phyloP scores from a whole-genome alignment of 2,329 filamentous ascomycete genomes.

The Cladorrhinum sp. region DNA sequence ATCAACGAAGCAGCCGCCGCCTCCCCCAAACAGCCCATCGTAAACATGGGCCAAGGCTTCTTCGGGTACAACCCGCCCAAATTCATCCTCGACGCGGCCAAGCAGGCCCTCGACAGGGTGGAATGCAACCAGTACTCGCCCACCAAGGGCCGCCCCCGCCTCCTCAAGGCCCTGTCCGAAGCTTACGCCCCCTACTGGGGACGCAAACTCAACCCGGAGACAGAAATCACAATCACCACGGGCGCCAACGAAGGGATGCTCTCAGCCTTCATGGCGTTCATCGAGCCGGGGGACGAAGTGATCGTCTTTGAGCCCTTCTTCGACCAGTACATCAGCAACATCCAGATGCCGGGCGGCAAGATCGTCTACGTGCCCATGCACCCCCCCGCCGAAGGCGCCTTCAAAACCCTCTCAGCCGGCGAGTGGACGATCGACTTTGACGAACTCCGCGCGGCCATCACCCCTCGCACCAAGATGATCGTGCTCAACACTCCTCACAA shows the following conservation, averaged over 20 bases:
- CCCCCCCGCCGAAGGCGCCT: conserved; percentile 76
- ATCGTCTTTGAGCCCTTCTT: conserved; percentile 99
- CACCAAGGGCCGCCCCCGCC: conserved; percentile 84
- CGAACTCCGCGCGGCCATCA: conserved; percentile 71
- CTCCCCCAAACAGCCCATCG: conserved; percentile 60
- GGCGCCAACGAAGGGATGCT: conserved; percentile 90
- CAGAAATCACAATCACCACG: conserved; percentile 91
- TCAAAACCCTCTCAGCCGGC: conserved; percentile 75
- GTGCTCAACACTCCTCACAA: conserved; percentile 87
- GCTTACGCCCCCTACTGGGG: conserved; percentile 85
- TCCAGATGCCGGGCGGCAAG: conserved; percentile 94
- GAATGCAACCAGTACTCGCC: conserved; percentile 99
- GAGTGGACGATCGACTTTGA: conserved; percentile 88
- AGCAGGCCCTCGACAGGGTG: conserved; percentile 80
- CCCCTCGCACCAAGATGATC: conserved; percentile 89
- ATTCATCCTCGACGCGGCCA: conserved; percentile 80
- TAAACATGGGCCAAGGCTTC: conserved; percentile 57
- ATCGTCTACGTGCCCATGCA: conserved; percentile 95
- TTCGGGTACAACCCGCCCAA: conserved; percentile 30
- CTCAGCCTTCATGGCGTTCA: conserved; percentile 95
- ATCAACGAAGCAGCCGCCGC: conserved; percentile 63
- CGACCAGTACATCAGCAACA: conserved; percentile 80
- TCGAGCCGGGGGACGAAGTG: conserved; percentile 92
- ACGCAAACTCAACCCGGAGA: conserved; percentile 77
- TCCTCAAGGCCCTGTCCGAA: conserved; percentile 90